Percentiles rank a stretch among this genome's conserved stretches.
Evolutionary conservation across 495 filamentous ascomycete species (phyloP).

Genomic region (Daldinia vernicosa): DNA sequence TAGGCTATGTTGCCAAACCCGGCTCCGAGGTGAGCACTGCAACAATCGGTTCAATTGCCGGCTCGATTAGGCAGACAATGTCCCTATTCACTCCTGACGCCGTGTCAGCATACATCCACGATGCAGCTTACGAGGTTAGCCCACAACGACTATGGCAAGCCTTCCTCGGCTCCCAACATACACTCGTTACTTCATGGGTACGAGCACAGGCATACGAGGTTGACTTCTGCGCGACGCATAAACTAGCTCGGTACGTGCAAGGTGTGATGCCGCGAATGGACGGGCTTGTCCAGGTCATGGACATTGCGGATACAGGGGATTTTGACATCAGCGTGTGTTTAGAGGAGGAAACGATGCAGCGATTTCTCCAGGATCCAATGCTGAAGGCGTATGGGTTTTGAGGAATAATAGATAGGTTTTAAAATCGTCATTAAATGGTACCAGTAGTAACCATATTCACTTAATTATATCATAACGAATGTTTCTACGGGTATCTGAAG

Average conservation of each 20-base stretch:
- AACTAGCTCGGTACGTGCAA: constrained; percentile 46
- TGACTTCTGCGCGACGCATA: constrained; percentile 43
- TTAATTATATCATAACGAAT: not conserved
- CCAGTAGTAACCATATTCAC: not conserved
- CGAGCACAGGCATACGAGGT: constrained; percentile 50
- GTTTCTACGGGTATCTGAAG: not conserved
- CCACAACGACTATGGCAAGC: constrained; percentile 53
- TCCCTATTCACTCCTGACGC: constrained; percentile 48
- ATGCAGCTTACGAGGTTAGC: constrained; percentile 47
- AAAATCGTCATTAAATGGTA: too few relatives aligned
- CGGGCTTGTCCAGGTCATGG: constrained; percentile 51
- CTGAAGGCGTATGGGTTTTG: constrained; percentile 34
- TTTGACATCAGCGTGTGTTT: constrained; percentile 51
- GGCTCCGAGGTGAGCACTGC: constrained; percentile 26
- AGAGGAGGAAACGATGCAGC: constrained; percentile 42
- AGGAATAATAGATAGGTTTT: not conserved
- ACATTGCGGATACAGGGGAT: constrained; percentile 45
- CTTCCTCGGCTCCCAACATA: constrained; percentile 50
- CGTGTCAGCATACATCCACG: constrained; percentile 47
- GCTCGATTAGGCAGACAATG: constrained; percentile 43
- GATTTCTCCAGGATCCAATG: constrained; percentile 45
- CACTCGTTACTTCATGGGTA: constrained; percentile 53
- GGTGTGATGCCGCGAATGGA: constrained; percentile 52
- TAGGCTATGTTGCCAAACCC: constrained; percentile 29
- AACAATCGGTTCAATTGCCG: constrained; percentile 42